Base-by-base conservation (phyloP, 306 rosid genomes). In the Medicago ruthenica region DNA sequence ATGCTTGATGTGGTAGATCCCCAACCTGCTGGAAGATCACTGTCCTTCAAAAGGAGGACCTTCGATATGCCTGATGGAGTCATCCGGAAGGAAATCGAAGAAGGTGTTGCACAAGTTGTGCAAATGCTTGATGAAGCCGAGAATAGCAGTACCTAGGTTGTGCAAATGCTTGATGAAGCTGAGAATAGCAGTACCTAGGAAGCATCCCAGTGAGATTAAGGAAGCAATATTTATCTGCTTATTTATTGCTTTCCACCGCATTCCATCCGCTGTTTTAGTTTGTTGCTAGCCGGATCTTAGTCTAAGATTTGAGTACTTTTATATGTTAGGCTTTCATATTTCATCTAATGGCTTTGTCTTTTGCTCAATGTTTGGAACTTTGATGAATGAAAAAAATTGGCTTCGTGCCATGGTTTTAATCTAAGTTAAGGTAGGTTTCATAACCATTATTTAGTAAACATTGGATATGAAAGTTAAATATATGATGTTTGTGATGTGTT, bases 1-100 rank as follows among this genome's bases (percentile, higher is more conserved):
- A 91, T 93, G 92, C 92, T 93, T 36, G 96, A 93, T 37, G 96
- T 83, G 76, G 88, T 89, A 27, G 98, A 93, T 79, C 96, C 97
- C 39, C 97, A 93, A 85, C 97, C 97, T 27, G 27, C 75, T 27
- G 85, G 88, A 81, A 89, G 76, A 80, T 86, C 97, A 12, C 75
- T 78, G 9, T 93, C 98, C 67, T 69, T 93, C 71, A 88, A 83
- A 41, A 89, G 96, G 80, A 91, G 98, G 82, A 88, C 88, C 39
- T 93, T 93, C 10, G 96, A 93, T 40, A 87, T 93, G 97, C 98
- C 98, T 13, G 88, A 84, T 57, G 91, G 91, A 69, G 71, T 76
- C 81, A 88, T 91, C 70, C 85, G 83, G 55, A 83, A 85, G 89
- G 98, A 93, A 86, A 86, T 93, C 40, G 98, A 96, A 31, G 96